Base-by-base conservation (phyloP, 257 asterid genomes). In the Verbascum thapsus region DNA sequence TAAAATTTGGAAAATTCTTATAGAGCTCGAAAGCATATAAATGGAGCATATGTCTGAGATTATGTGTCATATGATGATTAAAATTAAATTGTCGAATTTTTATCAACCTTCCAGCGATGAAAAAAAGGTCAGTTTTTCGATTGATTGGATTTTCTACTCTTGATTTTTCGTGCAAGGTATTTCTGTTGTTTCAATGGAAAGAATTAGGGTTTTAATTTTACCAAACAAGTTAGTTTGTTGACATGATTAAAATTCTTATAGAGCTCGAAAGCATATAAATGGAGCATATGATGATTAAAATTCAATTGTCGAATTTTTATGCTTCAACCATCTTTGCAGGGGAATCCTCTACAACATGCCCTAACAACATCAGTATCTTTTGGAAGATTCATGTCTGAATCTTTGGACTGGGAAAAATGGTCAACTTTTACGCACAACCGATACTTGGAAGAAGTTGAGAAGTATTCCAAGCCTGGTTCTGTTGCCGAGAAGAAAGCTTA, bases 401-500 rank as follows among this genome's bases (percentile, higher is more conserved):
- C 96, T 0, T 67, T 88, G 70, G 86, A 82, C 66, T 91, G 96
- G 96, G 95, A 74, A 57, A 91, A 81, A 70, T 91, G 95, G 94
- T 88, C 98, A 34, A 55, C 89, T 20, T 91, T 91, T 66, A 85
- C 83, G 45, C 91, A 86, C 48, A 88, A 91, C 69, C 84, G 94
- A 20, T 67, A 91, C 77, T 67, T 84, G 74, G 98, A 91, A 76
- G 96, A 91, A 66, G 90, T 75, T 8, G 91, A 84, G 85, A 88
- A 64, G 80, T 88, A 76, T 50, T 76, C 96, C 20, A 85, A 54
- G 68, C 98, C 98, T 48, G 98, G 98, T 68, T 84, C 96, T 63
- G 96, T 91, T 68, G 98, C 98, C 44, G 95, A 76, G 76, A 91
- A 86, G 86, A 91, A 83, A 78, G 96, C 98, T 62, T 87, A 81